Evolutionary conservation across 1,284 basidiomycete genomes (phyloP), one percentile per base, ranked within the genome.

Genomic region (Leccinum huronense): DNA sequence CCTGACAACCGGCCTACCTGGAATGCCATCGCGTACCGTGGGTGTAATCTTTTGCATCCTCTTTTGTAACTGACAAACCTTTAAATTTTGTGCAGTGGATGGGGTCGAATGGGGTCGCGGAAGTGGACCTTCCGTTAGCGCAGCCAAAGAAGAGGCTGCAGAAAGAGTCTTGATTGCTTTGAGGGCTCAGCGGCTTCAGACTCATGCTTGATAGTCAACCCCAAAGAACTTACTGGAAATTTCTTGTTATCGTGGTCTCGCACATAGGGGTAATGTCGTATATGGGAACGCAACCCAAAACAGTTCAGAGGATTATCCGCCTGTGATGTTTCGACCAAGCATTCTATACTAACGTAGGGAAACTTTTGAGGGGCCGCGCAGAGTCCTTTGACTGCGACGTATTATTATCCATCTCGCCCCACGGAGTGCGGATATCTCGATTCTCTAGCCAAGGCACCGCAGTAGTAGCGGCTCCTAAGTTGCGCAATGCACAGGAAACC

Each of bases 31-130:
- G 75, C 72, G 0, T 66, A 62, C 14, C 2, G 72, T 77, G 55
- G n/a, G 72, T 73, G 10, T 36, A 61, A 19, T 45, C 9, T 51
- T 56, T 59, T 55, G 2, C 10, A 14, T 53, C 14, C 3, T 62
- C 19, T 33, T 19, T 45, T 11, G 16, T 2, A 16, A 38, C 34
- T 4, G 9, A 74, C n/a, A 51, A 27, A 27, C 11, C 2, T 6
- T 61, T 58, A 9, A 45, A 27, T n/a, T 57, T 38, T 48, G 45
- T 23, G 23, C 51, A 73, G 72, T 77, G 11, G 38, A 74, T 3
- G 65, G 48, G 8, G 30, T 75, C 6, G 74, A 76, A n/a, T 74
- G 69, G 65, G 74, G 75, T n/a, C 65, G 64, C 19, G 72, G 75
- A 31, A 58, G 19, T 0, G 72, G 74, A 8, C 16, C 55, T 11